Evolutionary conservation across 2,329 filamentous ascomycete genomes (phyloP).

Genomic region (Microascus cirrosus): DNA sequence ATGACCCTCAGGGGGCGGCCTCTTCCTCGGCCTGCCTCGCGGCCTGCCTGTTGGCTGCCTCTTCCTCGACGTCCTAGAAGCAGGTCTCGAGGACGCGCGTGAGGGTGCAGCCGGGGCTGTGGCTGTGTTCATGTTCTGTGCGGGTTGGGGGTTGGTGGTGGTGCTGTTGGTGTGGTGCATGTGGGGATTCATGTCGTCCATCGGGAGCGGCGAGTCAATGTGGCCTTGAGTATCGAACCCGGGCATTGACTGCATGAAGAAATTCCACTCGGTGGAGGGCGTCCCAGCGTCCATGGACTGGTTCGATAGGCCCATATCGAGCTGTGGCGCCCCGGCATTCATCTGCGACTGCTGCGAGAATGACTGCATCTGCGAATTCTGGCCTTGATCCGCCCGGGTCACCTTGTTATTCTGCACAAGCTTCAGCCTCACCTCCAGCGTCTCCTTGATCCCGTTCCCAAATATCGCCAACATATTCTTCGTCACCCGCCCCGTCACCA

Average conservation of each 20-base stretch:
- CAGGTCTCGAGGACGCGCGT: constrained; percentile 35
- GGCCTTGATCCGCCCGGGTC: constrained; percentile 17
- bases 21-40: constrained; percentile 44
- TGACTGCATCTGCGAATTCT: constrained; percentile 9
- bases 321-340: constrained; percentile 7
- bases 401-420: constrained; percentile 65
- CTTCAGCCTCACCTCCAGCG: constrained; percentile 83
- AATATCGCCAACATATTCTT: constrained; percentile 80
- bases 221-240: constrained; percentile 27
- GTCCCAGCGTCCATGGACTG: constrained; percentile 24
- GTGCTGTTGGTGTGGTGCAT: not conserved
- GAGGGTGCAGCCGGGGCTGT: not conserved
- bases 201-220: constrained; percentile 11
- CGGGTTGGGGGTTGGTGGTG: not conserved
- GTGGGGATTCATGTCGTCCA: not conserved
- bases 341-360: constrained; percentile 10
- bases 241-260: constrained; percentile 59
- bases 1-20: constrained; percentile 40
- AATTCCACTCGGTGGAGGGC: constrained; percentile 62
- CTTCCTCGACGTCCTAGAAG: constrained; percentile 46
- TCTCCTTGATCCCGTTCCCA: constrained; percentile 72
- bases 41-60: constrained; percentile 41
- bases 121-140: not conserved
- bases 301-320: constrained; percentile 1
- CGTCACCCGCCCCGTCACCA: constrained; percentile 84